phyloP scores from a whole-genome alignment of 345 rosid genomes.

The Eucalyptus sp. region DNA sequence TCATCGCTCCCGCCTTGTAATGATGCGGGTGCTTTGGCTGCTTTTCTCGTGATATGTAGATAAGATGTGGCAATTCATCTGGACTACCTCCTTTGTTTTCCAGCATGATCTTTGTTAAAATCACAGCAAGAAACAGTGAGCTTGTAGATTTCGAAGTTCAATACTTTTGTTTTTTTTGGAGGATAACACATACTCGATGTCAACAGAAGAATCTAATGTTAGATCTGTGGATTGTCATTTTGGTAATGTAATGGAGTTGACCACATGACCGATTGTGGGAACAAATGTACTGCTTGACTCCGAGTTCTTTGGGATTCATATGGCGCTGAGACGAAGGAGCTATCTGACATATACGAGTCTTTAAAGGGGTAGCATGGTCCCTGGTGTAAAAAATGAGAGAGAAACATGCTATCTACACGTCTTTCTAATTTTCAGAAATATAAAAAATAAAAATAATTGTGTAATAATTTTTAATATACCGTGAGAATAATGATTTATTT shows the following conservation, averaged over 20 bases:
- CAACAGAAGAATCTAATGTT: neutral
- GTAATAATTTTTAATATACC: too few species aligned
- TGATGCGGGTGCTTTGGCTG: conserved; percentile 33
- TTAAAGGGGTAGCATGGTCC: neutral
- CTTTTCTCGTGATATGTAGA: conserved; percentile 64
- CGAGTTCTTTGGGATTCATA: neutral
- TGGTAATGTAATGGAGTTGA: neutral
- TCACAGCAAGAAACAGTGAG: neutral
- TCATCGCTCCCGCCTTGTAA: conserved; percentile 81
- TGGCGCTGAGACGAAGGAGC: neutral
- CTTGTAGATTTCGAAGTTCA: neutral
- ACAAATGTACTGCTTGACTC: neutral
- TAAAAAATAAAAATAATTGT: too few species aligned
- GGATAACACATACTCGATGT: neutral
- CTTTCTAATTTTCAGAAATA: neutral
- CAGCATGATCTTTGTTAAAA: conserved; percentile 27
- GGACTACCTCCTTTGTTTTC: conserved; percentile 21
- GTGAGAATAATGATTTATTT: too few species aligned
- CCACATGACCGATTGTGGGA: neutral
- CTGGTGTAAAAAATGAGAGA: neutral
- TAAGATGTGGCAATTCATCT: conserved; percentile 36
- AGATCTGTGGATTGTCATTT: neutral
- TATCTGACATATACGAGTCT: neutral
- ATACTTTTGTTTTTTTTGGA: neutral
- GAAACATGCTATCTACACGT: neutral